A percentile compares a stretch with the other conserved stretches of the same genome.
These are phyloP conservation scores for Aspergillus wentii DNA, from an alignment of 495 filamentous ascomycete species.

Conservation along the genomic window DNA sequence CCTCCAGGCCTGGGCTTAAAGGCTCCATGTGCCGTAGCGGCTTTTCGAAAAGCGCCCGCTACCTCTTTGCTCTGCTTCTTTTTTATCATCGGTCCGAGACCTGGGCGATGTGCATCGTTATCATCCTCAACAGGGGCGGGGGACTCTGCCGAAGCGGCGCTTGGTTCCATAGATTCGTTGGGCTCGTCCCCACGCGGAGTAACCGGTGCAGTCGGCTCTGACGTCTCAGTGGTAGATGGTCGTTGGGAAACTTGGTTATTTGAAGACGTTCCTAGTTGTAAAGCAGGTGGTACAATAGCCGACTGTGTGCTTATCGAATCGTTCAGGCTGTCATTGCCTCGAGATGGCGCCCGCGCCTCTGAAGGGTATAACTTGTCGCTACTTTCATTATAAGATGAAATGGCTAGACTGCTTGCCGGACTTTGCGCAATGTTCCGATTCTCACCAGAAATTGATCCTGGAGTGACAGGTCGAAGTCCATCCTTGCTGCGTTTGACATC, in stretches of 20 bases:
- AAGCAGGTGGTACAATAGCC: slow-evolving; percentile 16
- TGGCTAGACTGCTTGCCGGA: slow-evolving; percentile 20
- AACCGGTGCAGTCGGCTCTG: slow-evolving; percentile 10
- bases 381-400: slow-evolving; percentile 20
- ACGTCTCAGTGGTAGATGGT: slow-evolving; percentile 13
- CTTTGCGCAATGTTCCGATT: slow-evolving; percentile 14
- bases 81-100: slow-evolving; percentile 88
- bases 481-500: slow-evolving; percentile 24
- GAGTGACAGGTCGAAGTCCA: slow-evolving; percentile 25
- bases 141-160: slow-evolving; percentile 9
- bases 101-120: slow-evolving; percentile 57
- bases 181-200: slow-evolving; percentile 5
- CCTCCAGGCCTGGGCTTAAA: slow-evolving; percentile 85
- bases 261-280: slow-evolving; percentile 16
- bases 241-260: slow-evolving; percentile 3
- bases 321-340: slow-evolving; percentile 12
- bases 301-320: too few relatives aligned
- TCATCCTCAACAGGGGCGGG: slow-evolving; percentile 41
- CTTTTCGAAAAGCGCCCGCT: slow-evolving; percentile 75
- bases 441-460: slow-evolving; percentile 22
- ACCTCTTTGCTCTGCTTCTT: slow-evolving; percentile 66
- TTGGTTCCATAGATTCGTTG: slow-evolving; percentile 5
- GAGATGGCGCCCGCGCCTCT: slow-evolving; percentile 9
- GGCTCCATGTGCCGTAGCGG: slow-evolving; percentile 71
- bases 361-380: slow-evolving; percentile 12